phyloP scores from a whole-genome alignment of 2,329 filamentous ascomycete genomes.

The Pseudodiploospora longispora region DNA sequence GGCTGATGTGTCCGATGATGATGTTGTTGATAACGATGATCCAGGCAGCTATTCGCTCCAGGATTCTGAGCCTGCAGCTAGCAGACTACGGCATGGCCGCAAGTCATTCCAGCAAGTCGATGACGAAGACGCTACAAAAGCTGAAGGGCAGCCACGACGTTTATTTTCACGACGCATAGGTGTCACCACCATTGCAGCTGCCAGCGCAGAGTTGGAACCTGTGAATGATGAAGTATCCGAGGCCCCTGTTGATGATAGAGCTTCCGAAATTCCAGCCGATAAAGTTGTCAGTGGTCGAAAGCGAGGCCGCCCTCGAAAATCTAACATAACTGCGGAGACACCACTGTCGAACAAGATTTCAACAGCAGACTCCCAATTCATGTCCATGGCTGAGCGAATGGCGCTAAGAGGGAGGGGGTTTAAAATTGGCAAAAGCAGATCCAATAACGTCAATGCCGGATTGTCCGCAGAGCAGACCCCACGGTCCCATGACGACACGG shows the following conservation, averaged over 20 bases:
- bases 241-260: neutral
- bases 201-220: slow-evolving; percentile 4
- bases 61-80: too few relatives aligned
- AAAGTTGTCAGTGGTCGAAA: neutral
- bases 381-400: slow-evolving; percentile 53
- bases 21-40: too few relatives aligned
- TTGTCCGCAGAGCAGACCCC: too few relatives aligned
- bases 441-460: neutral
- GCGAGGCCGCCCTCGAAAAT: slow-evolving; percentile 17
- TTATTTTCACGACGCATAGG: slow-evolving; percentile 17
- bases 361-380: slow-evolving; percentile 24
- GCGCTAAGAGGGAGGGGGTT: slow-evolving; percentile 45
- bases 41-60: too few relatives aligned
- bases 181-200: slow-evolving; percentile 16
- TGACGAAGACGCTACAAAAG: too few relatives aligned
- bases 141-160: slow-evolving; percentile 10
- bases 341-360: slow-evolving; percentile 3
- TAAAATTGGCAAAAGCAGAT: slow-evolving; percentile 37
- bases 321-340: slow-evolving; percentile 8
- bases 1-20: too few relatives aligned
- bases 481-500: too few relatives aligned
- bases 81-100: too few relatives aligned
- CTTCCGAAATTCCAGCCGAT: neutral
- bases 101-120: too few relatives aligned
- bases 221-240: slow-evolving; percentile 1